Base-by-base conservation (phyloP, 1,284 basidiomycete genomes). In the Trametes polyzona region DNA sequence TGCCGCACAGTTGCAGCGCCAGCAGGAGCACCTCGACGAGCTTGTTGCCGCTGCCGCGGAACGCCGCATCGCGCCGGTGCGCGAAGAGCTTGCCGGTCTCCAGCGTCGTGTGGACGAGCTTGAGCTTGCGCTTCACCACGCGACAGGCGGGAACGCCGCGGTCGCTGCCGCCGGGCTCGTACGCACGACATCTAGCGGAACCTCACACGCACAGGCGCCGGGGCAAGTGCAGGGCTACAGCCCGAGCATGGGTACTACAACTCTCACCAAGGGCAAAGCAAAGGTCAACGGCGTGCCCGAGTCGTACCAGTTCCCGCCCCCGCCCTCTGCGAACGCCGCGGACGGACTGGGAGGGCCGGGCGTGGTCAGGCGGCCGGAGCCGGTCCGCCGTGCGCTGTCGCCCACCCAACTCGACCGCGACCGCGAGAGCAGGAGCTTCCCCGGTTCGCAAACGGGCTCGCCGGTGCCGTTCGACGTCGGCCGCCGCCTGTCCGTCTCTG, bases 21-120 rank as follows among this genome's bases (percentile, higher is more conserved):
- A 84, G 67, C 80, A 82, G 65, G 85, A 88, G 44, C 77, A 79
- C 62, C 69, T 88, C 43, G 78, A 84, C 47, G 82, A 84, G 61
- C 71, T 78, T 5, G 81, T 89, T 24, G 83, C 83, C 55, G 72
- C 69, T 33, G 67, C 83, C 29, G 84, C 89, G 35, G 85, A 88
- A 66, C 80, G 78, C 67, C 78, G 79, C 61, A 69, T 84, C 26
- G 76, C 77, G 10, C 73, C 71, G 10, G 76, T 90, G 75, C 77
- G 77, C 43, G 76, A 81, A 21, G 88, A 91, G 71, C 76, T 90
- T 55, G 66, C 67, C 19, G 73, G 74, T 21, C 73, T 91, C 52
- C 78, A 80, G 47, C 74, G 82, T 29, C 76, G 83, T 39, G 78
- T 75, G 24, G 72, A 73, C 35, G 73, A 74, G 61, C 62, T 74